phyloP scores from a whole-genome alignment of 169 alveolate species.

The Plasmodium inui region DNA sequence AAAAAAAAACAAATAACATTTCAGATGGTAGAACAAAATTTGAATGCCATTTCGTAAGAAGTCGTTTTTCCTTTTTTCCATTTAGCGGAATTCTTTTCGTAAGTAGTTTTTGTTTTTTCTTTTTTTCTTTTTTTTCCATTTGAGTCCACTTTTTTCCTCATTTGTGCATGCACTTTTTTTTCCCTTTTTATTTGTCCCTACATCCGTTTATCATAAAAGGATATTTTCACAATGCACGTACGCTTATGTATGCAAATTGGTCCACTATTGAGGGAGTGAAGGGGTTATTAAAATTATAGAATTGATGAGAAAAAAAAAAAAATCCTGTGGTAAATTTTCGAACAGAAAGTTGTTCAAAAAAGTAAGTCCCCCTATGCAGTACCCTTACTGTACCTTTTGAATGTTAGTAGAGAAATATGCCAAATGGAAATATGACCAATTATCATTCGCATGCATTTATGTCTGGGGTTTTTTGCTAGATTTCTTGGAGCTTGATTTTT shows the following conservation, averaged over 20 bases:
- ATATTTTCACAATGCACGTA: neutral
- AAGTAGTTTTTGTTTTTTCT: neutral
- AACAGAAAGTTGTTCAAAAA: neutral
- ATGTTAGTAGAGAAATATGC: neutral
- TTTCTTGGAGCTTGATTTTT: too few relatives aligned
- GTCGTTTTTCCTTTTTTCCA: neutral
- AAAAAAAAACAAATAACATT: neutral
- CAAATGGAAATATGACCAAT: neutral
- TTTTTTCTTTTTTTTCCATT: neutral
- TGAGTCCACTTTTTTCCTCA: neutral
- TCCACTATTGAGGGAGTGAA: neutral
- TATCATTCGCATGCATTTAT: neutral
- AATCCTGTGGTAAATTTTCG: neutral
- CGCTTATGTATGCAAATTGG: neutral
- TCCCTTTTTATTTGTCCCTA: neutral
- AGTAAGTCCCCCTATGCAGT: neutral
- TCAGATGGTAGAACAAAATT: neutral
- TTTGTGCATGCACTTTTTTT: neutral
- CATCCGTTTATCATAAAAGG: neutral
- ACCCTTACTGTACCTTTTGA: conserved; percentile 1
- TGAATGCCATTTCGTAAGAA: neutral
- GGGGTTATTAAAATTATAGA: neutral
- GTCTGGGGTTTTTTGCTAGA: neutral
- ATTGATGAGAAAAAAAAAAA: neutral
- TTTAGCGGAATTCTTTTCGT: neutral